phyloP scores from a whole-genome alignment of 305 asterid species.

The Fraxinus baroniana region DNA sequence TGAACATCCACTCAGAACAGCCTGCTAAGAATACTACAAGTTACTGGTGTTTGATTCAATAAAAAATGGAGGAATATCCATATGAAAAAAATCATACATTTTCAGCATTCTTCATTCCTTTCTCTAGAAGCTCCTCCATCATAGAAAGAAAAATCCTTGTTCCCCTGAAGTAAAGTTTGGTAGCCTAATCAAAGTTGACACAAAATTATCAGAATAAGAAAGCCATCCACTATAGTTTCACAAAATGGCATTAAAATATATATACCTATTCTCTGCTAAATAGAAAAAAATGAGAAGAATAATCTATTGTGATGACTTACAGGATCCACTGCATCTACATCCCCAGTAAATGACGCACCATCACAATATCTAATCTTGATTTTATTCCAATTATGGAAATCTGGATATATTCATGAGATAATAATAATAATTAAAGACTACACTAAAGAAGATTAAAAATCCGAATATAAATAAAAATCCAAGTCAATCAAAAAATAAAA shows the following conservation, averaged over 20 bases:
- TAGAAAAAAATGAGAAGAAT: not conserved
- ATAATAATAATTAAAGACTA: not conserved
- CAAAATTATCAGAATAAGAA: not conserved
- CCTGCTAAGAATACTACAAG: too few species aligned
- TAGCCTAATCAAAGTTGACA: not conserved
- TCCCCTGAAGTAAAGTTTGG: too few species aligned
- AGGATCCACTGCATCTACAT: slow-evolving; percentile 72
- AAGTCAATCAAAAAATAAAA: not conserved
- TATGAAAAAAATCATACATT: too few species aligned
- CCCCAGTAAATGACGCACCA: slow-evolving; percentile 93
- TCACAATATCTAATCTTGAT: slow-evolving; percentile 86
- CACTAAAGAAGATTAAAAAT: not conserved
- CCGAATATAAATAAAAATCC: not conserved
- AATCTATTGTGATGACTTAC: slow-evolving; percentile 38
- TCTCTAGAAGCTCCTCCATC: too few species aligned
- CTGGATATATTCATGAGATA: slow-evolving; percentile 35
- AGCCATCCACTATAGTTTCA: not conserved
- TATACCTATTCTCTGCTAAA: too few species aligned
- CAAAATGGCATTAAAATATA: too few species aligned
- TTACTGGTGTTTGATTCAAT: too few species aligned
- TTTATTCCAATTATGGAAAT: slow-evolving; percentile 89
- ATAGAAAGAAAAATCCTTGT: too few species aligned
- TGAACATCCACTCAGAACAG: too few species aligned
- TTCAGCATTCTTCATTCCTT: too few species aligned
- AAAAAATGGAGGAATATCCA: too few species aligned